A percentile compares a stretch with the other conserved stretches of the same genome.
These are phyloP conservation scores for Linum trigynum DNA, from an alignment of 345 rosid genomes.

Conservation along the genomic window DNA sequence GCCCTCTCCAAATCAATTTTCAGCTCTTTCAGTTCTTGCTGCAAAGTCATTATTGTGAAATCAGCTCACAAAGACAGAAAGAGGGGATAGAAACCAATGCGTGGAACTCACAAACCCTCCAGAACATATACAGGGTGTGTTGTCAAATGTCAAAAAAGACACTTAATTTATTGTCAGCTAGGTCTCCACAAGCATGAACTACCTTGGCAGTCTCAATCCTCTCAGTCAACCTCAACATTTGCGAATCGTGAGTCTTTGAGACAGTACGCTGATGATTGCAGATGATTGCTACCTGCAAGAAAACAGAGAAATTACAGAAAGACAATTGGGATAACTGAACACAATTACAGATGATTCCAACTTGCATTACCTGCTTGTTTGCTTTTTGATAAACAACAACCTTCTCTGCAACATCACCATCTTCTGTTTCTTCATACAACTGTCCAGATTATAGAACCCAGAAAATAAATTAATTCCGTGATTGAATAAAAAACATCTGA, in stretches of 20 bases:
- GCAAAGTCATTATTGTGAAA: conserved; percentile 11
- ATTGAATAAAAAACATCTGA: not conserved
- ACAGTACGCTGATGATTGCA: conserved; percentile 96
- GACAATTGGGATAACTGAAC: not conserved
- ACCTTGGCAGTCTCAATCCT: conserved; percentile 81
- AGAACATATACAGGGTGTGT: not conserved
- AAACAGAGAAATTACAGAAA: conserved; percentile 14
- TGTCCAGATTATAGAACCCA: conserved; percentile 28
- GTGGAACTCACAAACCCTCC: not conserved
- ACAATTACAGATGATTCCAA: not conserved
- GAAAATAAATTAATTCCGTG: not conserved
- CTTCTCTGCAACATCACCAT: conserved; percentile 72
- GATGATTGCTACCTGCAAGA: conserved; percentile 84
- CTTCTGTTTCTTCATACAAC: conserved; percentile 63
- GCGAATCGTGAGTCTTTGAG: conserved; percentile 73
- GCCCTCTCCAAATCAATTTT: conserved; percentile 71
- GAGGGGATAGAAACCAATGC: not conserved
- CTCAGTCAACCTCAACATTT: conserved; percentile 63
- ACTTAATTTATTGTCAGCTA: not conserved
- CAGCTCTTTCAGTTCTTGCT: conserved; percentile 59
- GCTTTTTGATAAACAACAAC: conserved; percentile 66
- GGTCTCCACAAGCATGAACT: not conserved
- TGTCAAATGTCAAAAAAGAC: not conserved
- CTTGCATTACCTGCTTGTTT: conserved; percentile 66
- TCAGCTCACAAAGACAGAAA: conserved; percentile 11